These are phyloP conservation scores for Calonectria leucothoes DNA, from an alignment of 2,329 filamentous ascomycete genomes.

Conservation along the genomic window DNA sequence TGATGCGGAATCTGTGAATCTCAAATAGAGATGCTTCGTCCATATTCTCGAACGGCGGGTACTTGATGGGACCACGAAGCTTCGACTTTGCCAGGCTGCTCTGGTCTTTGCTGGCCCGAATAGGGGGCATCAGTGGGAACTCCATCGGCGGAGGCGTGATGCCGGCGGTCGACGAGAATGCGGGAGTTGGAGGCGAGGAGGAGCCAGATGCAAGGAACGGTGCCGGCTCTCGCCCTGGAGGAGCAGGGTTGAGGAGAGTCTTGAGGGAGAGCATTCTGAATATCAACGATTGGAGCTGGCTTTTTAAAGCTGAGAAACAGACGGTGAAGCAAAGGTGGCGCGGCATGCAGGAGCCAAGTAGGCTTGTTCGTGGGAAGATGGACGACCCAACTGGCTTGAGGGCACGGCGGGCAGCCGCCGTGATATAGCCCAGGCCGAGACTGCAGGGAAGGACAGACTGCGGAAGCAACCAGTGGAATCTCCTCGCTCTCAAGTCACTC, in stretches of 20 bases:
- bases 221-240: slow-evolving; percentile 53
- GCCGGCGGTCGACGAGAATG: slow-evolving; percentile 22
- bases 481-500: slow-evolving; percentile 37
- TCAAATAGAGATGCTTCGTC: slow-evolving; percentile 67
- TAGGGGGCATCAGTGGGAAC: slow-evolving; percentile 24
- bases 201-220: slow-evolving; percentile 54
- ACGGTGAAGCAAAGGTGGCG: slow-evolving; percentile 7
- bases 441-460: slow-evolving; percentile 40
- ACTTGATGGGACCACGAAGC: slow-evolving; percentile 76
- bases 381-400: slow-evolving; percentile 36
- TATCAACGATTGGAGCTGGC: slow-evolving; percentile 26
- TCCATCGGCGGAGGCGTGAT: slow-evolving; percentile 17
- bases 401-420: slow-evolving; percentile 40
- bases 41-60: slow-evolving; percentile 77
- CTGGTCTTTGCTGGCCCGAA: slow-evolving; percentile 60
- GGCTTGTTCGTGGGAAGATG: slow-evolving; percentile 27
- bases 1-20: slow-evolving; percentile 73
- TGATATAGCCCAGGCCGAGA: slow-evolving; percentile 42
- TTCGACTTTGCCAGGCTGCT: slow-evolving; percentile 62
- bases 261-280: slow-evolving; percentile 71
- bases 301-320: slow-evolving; percentile 4
- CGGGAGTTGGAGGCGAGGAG: slow-evolving; percentile 42
- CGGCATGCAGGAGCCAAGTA: slow-evolving; percentile 25
- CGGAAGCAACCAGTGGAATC: slow-evolving; percentile 34
- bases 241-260: slow-evolving; percentile 74